Conservation (phyloP, 202 grass and related monocot species). For the Panicum virgatum region DNA sequence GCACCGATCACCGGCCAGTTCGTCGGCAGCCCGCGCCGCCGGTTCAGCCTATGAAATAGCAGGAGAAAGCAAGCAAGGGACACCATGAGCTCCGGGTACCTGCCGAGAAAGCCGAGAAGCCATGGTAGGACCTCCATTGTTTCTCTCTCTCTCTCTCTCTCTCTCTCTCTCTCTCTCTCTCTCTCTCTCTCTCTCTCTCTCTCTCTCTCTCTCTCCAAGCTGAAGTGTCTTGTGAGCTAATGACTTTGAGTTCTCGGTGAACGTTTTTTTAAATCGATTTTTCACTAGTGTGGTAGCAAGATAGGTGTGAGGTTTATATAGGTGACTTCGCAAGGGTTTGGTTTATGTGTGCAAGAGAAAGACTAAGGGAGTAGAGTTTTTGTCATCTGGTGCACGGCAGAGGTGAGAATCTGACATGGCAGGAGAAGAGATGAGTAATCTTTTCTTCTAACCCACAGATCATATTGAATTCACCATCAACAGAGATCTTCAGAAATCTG, state of each 20-base stretch:
- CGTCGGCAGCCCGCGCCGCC: slow-evolving; percentile 36
- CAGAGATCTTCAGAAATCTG: not conserved
- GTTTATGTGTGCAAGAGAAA: slow-evolving; percentile 29
- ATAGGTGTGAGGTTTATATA: slow-evolving; percentile 21
- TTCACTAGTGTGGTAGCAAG: not conserved
- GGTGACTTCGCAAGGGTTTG: slow-evolving; percentile 10
- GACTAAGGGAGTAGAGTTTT: not conserved
- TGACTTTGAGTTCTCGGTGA: not conserved
- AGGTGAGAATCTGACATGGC: not conserved
- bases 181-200: too few species aligned
- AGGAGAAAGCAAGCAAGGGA: slow-evolving; percentile 57
- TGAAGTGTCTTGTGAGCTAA: slow-evolving; percentile 3
- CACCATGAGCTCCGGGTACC: slow-evolving; percentile 57
- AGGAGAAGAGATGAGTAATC: not conserved
- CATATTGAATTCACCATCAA: slow-evolving; percentile 19
- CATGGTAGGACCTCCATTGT: slow-evolving; percentile 46
- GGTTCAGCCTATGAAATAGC: slow-evolving; percentile 6
- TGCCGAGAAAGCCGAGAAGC: slow-evolving; percentile 24
- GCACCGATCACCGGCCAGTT: slow-evolving; percentile 68
- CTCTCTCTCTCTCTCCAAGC: not conserved
- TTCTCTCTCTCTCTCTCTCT: slow-evolving; percentile 4
- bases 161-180: too few species aligned
- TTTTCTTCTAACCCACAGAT: slow-evolving; percentile 26
- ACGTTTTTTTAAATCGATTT: not conserved
- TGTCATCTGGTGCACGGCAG: slow-evolving; percentile 39